Evolutionary conservation across 371 early-diverging fungal genomes (phyloP).

Genomic region (Dinochytrium kinnereticum): DNA sequence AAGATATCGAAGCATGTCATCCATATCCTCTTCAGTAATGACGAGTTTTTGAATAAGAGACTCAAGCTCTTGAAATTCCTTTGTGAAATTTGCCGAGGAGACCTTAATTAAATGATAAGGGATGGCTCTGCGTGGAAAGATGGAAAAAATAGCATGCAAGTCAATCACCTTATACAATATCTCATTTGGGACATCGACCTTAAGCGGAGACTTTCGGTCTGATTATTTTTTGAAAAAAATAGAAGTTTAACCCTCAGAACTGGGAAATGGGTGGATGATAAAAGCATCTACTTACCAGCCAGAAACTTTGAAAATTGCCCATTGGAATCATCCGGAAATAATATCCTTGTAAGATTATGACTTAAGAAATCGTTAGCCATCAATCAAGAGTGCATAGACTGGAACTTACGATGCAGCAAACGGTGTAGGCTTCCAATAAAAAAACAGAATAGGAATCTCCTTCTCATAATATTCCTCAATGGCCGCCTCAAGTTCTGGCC

Average conservation of each 20-base stretch:
- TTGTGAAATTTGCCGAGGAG: conserved; percentile 14
- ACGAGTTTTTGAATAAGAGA: not conserved
- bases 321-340: conserved; percentile 29
- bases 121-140: too few relatives aligned
- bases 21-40: conserved; percentile 23
- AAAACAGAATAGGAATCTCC: conserved; percentile 16
- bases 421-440: conserved; percentile 26
- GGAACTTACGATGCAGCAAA: not conserved
- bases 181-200: conserved; percentile 30
- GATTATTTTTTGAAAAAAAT: not conserved
- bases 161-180: conserved; percentile 23
- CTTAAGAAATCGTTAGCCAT: not conserved
- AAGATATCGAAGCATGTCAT: conserved; percentile 16
- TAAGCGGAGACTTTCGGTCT: conserved; percentile 18
- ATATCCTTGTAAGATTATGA: conserved; percentile 19
- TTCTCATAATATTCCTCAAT: not conserved
- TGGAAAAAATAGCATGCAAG: conserved; percentile 1
- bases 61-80: conserved; percentile 30
- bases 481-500: not conserved
- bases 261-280: too few relatives aligned
- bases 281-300: conserved; percentile 7
- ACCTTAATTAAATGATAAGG: conserved; percentile 2
- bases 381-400: not conserved
- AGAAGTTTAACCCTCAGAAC: too few relatives aligned
- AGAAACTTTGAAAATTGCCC: conserved; percentile 16